Percentiles rank a stretch among this genome's conserved stretches.
Evolutionary conservation across 306 rosid genomes (phyloP).

Genomic region (Vigna nakashimae): DNA sequence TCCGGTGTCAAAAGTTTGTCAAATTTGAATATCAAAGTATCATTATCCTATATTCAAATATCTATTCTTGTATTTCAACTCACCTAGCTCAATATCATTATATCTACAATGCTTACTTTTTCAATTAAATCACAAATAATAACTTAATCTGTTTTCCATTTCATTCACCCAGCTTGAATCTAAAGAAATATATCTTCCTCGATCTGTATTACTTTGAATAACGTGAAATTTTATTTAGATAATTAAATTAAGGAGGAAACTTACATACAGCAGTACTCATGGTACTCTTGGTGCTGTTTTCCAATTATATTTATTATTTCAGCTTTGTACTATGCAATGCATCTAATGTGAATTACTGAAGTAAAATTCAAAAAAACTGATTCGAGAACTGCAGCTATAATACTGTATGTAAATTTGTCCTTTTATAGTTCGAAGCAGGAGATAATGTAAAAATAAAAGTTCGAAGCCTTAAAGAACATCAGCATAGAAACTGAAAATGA

Average conservation of each 20-base stretch:
- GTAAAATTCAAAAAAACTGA: too few relatives aligned
- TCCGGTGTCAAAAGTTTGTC: too few relatives aligned
- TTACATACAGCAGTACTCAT: too few relatives aligned
- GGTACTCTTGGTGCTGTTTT: too few relatives aligned
- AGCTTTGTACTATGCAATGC: too few relatives aligned
- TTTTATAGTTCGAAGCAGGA: background rate
- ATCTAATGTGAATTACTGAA: too few relatives aligned
- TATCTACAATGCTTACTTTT: background rate
- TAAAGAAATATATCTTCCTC: background rate
- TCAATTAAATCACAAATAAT: too few relatives aligned
- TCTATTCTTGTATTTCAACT: background rate
- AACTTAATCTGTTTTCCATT: background rate
- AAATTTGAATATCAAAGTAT: too few relatives aligned
- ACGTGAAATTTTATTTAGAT: background rate
- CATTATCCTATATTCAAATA: background rate
- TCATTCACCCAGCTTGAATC: constrained; percentile 1
- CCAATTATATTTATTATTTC: too few relatives aligned
- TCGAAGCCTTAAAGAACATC: background rate
- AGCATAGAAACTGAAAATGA: background rate
- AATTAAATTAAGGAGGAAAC: background rate
- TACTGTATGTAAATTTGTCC: too few relatives aligned
- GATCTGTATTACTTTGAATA: background rate
- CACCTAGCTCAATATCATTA: background rate
- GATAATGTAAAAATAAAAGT: background rate
- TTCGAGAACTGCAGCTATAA: too few relatives aligned